Percentiles rank a stretch among this genome's conserved stretches.
Evolutionary conservation across 805 yeast species (phyloP).

Genomic region (Millerago galiae): DNA sequence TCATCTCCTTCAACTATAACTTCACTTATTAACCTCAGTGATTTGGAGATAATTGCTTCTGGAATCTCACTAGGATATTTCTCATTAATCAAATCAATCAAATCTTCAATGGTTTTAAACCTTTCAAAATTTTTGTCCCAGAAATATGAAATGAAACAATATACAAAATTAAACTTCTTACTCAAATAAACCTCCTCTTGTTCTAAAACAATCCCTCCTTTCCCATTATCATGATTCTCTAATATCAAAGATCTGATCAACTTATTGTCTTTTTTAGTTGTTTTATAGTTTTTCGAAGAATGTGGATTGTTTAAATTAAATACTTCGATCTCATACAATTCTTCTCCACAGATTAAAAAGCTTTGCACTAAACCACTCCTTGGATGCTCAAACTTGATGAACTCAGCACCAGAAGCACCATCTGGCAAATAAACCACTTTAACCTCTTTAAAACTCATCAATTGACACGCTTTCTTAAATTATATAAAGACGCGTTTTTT

Average conservation of each 20-base stretch:
- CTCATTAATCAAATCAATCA: constrained; percentile 31
- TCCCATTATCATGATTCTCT: constrained; percentile 11
- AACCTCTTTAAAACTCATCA: constrained; percentile 9
- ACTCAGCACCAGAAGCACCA: not conserved
- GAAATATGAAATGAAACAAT: constrained; percentile 33
- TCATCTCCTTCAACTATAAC: constrained; percentile 38
- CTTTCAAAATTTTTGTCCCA: constrained; percentile 20
- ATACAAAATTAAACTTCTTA: constrained; percentile 34
- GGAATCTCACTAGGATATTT: constrained; percentile 13
- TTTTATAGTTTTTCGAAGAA: constrained; percentile 21
- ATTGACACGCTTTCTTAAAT: not conserved
- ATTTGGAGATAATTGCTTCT: constrained; percentile 4
- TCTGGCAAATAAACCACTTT: constrained; percentile 14
- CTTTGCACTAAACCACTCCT: constrained; percentile 7
- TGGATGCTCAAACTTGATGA: constrained; percentile 18
- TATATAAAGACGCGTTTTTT: not conserved
- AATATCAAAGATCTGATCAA: constrained; percentile 36
- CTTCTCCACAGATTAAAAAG: constrained; percentile 10
- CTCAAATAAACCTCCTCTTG: constrained; percentile 34
- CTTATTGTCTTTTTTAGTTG: constrained; percentile 22
- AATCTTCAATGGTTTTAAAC: constrained; percentile 35
- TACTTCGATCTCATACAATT: constrained; percentile 34
- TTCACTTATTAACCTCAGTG: constrained; percentile 33
- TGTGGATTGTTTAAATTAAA: constrained; percentile 33
- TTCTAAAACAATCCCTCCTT: constrained; percentile 34